Evolutionary conservation across 345 rosid genomes (phyloP).

Genomic region (Turnera subulata): DNA sequence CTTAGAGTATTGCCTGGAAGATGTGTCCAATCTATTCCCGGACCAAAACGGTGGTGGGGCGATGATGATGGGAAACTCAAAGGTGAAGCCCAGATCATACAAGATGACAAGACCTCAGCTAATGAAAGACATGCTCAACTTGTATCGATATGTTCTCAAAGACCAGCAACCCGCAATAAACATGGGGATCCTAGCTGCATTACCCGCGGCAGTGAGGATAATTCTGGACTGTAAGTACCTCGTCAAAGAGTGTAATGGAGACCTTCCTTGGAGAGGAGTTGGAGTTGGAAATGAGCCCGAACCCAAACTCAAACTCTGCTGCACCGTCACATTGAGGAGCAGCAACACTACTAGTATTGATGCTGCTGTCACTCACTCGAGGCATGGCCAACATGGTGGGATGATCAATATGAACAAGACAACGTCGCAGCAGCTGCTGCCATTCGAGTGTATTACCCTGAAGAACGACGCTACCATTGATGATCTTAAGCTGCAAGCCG

Average conservation of each 20-base stretch:
- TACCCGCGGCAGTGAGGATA: constrained; percentile 52
- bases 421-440: too few relatives aligned
- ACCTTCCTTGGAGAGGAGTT: constrained; percentile 19
- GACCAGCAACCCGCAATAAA: constrained; percentile 40
- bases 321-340: constrained; percentile 43
- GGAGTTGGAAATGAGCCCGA: constrained; percentile 30
- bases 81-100: constrained; percentile 33
- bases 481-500: constrained; percentile 59
- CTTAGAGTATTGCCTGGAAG: constrained; percentile 80
- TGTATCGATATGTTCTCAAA: constrained; percentile 50
- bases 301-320: constrained; percentile 47
- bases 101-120: constrained; percentile 62
- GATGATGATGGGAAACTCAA: constrained; percentile 32
- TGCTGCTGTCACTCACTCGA: too few relatives aligned
- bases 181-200: constrained; percentile 39
- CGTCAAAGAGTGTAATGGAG: constrained; percentile 53
- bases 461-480: constrained; percentile 55
- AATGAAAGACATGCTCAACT: constrained; percentile 53
- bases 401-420: neutral
- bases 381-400: too few relatives aligned
- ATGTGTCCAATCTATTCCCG: constrained; percentile 46
- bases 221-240: constrained; percentile 72
- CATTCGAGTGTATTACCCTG: constrained; percentile 59
- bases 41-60: constrained; percentile 19
- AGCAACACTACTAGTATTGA: constrained; percentile 10